These are phyloP conservation scores for Nitzschia sp. DNA, from an alignment of 108 stramenopile species.

Conservation along the genomic window DNA sequence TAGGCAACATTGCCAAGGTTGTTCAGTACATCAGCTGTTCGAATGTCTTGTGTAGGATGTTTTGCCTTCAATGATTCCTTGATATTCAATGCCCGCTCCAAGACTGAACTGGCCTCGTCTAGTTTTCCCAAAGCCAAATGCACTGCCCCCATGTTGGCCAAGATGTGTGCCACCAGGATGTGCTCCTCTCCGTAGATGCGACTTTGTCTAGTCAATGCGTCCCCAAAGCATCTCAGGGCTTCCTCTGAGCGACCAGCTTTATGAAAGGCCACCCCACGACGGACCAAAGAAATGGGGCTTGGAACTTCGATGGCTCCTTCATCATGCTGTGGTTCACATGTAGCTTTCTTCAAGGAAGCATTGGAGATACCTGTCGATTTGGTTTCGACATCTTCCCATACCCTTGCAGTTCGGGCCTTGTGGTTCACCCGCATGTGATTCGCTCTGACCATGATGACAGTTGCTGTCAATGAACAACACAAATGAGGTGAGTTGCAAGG, in stretches of 20 bases:
- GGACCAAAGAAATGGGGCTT: constrained; percentile 1
- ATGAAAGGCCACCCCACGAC: constrained; percentile 19
- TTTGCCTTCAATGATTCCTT: constrained; percentile 17
- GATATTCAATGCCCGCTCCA: constrained; percentile 22
- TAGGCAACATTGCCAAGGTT: constrained; percentile 36
- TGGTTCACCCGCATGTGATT: no score
- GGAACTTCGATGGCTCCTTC: not conserved
- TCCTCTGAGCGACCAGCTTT: constrained; percentile 10
- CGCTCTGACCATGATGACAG: no score
- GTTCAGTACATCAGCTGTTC: constrained; percentile 34
- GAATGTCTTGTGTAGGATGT: not conserved
- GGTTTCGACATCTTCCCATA: no score
- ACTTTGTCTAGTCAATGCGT: constrained; percentile 28
- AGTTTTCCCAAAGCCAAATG: constrained; percentile 24
- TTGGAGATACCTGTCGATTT: no score
- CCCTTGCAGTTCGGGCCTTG: no score
- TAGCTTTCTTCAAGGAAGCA: no score
- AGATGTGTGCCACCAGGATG: constrained; percentile 24
- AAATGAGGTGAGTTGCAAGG: no score
- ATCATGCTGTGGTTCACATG: no score
- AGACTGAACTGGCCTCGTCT: constrained; percentile 15
- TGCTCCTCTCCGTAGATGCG: constrained; percentile 16
- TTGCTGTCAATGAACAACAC: no score
- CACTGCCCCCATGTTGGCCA: constrained; percentile 35
- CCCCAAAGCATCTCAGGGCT: constrained; percentile 29